These are phyloP conservation scores for Entomortierella chlamydospora DNA, from an alignment of 192 early-diverging fungal species.

Conservation along the genomic window DNA sequence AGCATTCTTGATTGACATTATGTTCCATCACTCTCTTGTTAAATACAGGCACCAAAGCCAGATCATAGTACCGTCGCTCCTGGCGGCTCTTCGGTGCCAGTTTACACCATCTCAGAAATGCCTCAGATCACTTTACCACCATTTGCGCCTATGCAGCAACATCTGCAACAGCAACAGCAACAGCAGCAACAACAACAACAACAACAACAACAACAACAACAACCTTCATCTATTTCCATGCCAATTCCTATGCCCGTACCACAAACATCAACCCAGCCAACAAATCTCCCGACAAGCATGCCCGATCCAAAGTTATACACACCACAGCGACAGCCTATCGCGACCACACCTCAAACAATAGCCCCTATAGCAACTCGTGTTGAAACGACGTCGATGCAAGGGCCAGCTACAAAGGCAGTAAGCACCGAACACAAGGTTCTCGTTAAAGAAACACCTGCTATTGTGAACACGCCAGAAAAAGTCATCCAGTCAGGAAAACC, in stretches of 20 bases:
- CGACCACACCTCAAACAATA: not conserved
- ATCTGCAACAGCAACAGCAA: constrained; percentile 22
- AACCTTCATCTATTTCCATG: constrained; percentile 14
- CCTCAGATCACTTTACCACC: constrained; percentile 45
- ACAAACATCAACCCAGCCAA: not conserved
- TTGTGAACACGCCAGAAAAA: not conserved
- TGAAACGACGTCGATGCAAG: not conserved
- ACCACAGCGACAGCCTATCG: constrained; percentile 5
- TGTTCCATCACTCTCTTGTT: not conserved
- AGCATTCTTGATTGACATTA: not conserved
- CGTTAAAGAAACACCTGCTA: constrained; percentile 5
- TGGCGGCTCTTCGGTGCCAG: not conserved
- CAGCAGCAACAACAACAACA: constrained; percentile 18
- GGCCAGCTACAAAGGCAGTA: not conserved
- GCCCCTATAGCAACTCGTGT: not conserved
- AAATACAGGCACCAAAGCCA: not conserved
- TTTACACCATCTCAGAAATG: constrained; percentile 44
- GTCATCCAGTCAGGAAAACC: constrained; percentile 1
- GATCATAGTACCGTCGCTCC: not conserved
- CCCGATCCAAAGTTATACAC: constrained; percentile 44
- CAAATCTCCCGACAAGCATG: constrained; percentile 29
- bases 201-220: constrained; percentile 8
- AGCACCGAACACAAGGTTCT: constrained; percentile 19
- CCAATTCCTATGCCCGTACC: constrained; percentile 12
- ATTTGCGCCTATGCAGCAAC: constrained; percentile 49